These are phyloP conservation scores for Phytopythium delawarense DNA, from an alignment of 352 stramenopile genomes.

Conservation along the genomic window DNA sequence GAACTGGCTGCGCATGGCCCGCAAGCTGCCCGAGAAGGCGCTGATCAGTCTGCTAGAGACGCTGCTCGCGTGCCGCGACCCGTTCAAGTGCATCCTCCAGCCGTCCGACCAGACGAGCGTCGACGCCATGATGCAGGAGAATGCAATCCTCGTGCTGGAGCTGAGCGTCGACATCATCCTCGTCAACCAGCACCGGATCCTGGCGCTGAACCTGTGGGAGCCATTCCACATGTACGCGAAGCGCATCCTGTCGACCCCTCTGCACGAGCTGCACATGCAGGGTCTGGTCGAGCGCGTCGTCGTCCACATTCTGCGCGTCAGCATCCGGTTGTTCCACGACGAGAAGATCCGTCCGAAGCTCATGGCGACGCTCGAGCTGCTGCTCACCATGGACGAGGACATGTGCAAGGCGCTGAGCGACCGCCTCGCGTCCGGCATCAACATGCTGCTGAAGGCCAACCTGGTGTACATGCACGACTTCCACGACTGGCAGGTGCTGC, in stretches of 20 bases:
- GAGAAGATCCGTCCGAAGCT: slow-evolving; percentile 77
- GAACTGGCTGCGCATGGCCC: slow-evolving; percentile 81
- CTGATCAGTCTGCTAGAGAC: slow-evolving; percentile 68
- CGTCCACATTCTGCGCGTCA: slow-evolving; percentile 82
- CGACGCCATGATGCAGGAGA: slow-evolving; percentile 87
- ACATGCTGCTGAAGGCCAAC: slow-evolving; percentile 84
- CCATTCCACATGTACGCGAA: slow-evolving; percentile 80
- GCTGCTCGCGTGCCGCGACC: slow-evolving; percentile 66
- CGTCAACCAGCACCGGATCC: slow-evolving; percentile 78
- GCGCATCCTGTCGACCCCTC: slow-evolving; percentile 63
- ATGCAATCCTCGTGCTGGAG: slow-evolving; percentile 85
- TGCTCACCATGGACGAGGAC: slow-evolving; percentile 74
- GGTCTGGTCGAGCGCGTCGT: slow-evolving; percentile 79
- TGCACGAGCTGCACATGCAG: slow-evolving; percentile 74
- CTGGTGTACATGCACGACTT: slow-evolving; percentile 88
- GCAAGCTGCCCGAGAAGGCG: slow-evolving; percentile 64
- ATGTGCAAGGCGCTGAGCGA: slow-evolving; percentile 83
- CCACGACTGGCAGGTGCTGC: slow-evolving; percentile 68
- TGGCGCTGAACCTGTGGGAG: slow-evolving; percentile 69
- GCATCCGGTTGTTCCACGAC: slow-evolving; percentile 85
- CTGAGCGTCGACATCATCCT: slow-evolving; percentile 82
- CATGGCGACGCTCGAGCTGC: slow-evolving; percentile 70
- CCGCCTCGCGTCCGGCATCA: slow-evolving; percentile 71
- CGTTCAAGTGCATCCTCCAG: slow-evolving; percentile 75
- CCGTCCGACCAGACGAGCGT: slow-evolving; percentile 36